Evolutionary conservation across 768 basidiomycete species (phyloP), one percentile per base, ranked within the genome.

Genomic region (Mycena maculata): DNA sequence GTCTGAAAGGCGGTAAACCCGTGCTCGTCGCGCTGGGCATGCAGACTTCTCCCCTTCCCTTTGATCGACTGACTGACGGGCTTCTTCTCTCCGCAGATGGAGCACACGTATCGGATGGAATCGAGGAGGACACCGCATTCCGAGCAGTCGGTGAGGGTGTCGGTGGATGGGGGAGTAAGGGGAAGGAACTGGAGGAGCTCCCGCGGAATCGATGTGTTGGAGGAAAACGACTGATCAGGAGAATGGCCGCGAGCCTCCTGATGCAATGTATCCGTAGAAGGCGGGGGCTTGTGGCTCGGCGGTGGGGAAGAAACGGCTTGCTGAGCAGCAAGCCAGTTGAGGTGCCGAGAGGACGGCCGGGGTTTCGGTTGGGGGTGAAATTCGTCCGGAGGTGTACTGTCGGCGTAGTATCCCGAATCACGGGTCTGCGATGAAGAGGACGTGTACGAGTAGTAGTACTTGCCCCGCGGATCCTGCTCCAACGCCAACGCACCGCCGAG

Each of bases 41-140:
- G 63, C 56, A 72, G 74, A 58, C 76, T 82, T 60, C 82, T 83
- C 52, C 81, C 84, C 77, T 88, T 91, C 33, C 86, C 87, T 68
- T 89, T 88, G 47, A 76, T 72, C 64, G 55, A 74, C 25, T 63
- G 67, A 54, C 76, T 56, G 6, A 76, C 73, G 8, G 91, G 87
- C 50, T 84, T 78, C 76, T 90, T 93, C 78, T 93, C 92, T 11
- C 94, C 95, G 72, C 96, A 97, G 25, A 90, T 91, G 5, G 90
- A 85, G 74, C 96, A 98, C 16, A 96, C 90, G 76, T 98, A 98
- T 49, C 94, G 90, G 76, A 97, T 88, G n/a, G 88, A 85, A 56
- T 94, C 91, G 22, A 98, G 81, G 8, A 89, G 73, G 0, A 84
- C 77, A 16, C 91, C 92, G 71, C 96, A 98, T 49, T 88, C 87